These are phyloP conservation scores for Myotisia sp. DNA, from an alignment of 2,329 filamentous ascomycete genomes.

Conservation along the genomic window DNA sequence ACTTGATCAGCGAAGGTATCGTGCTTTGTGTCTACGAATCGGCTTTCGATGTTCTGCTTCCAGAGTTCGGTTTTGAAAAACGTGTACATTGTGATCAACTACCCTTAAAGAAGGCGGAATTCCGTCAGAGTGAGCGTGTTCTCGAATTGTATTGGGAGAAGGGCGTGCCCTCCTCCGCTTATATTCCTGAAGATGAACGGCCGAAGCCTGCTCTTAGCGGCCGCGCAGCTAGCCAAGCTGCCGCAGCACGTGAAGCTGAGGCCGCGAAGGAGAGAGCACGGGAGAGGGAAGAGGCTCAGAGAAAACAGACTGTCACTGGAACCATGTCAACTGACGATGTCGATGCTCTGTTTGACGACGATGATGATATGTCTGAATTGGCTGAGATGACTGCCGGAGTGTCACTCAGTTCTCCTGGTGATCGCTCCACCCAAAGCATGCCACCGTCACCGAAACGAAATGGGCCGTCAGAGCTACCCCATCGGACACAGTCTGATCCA, in stretches of 20 bases:
- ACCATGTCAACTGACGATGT: conserved; percentile 88
- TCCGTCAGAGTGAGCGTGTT: conserved; percentile 86
- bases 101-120: conserved; percentile 96
- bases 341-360: conserved; percentile 90
- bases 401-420: conserved; percentile 55
- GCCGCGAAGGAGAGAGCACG: conserved; percentile 66
- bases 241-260: conserved; percentile 66
- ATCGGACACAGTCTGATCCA: conserved; percentile 88
- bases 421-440: conserved; percentile 88
- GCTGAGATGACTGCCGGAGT: conserved; percentile 87
- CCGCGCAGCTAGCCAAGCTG: conserved; percentile 58
- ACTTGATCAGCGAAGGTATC: conserved; percentile 89
- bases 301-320: conserved; percentile 86
- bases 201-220: conserved; percentile 66
- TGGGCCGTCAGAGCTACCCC: conserved; percentile 52
- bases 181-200: conserved; percentile 90
- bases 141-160: conserved; percentile 99
- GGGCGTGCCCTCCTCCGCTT: conserved; percentile 89
- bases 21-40: conserved; percentile 97
- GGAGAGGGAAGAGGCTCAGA: conserved; percentile 78
- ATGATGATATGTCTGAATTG: conserved; percentile 72
- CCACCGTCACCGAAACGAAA: conserved; percentile 71
- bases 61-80: conserved; percentile 98
- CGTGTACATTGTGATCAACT: conserved; percentile 97
- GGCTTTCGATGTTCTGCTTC: conserved; percentile 93